Evolutionary conservation across 2,329 filamentous ascomycete genomes (phyloP), one percentile per base, ranked within the genome.

Genomic region (Cercospora citrullina): DNA sequence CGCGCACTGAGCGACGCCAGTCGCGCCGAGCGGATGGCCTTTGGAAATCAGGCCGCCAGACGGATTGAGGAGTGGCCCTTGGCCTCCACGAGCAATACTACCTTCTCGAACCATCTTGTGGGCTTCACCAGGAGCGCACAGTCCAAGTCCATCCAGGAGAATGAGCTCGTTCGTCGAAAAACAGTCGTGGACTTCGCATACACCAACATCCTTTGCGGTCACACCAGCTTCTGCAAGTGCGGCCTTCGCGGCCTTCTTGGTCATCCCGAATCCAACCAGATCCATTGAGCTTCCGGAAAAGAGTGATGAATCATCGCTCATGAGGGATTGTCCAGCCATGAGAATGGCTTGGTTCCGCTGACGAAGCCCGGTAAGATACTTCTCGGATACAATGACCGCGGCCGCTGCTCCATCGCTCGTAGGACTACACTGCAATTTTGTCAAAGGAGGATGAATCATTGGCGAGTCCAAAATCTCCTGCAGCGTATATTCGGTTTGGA

Each of bases 131-230:
- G 86, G 87, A 68, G 89, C 89, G 39, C 85, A 78, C 8, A 98
- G 86, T 2, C 93, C 93, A 0, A 98, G 85, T 0, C 92, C 92
- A 77, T 98, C 94, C 63, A 98, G 89, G 2, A 89, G 89, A 62
- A 96, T 87, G 89, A 98, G 91, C 84, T 98, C 93, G 79, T 98
- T 98, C 45, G 94, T 89, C 12, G 90, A 93, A 86, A 98, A 98
- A 83, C 94, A 98, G 82, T 98, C 94, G 81, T 98, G 94, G 69
- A 98, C 84, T 83, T 98, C 94, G 77, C 92, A 93, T n/a, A 98
- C 91, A 75, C 90, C 88, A 72, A 94, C 86, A 73, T 96, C 91
- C 30, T 83, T 80, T 0, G 91, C 82, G 2, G 81, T 81, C 1
- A 88, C 85, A 30, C 87, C 87, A 0, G 93, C 93, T 81, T 98